Percentiles rank a stretch among this genome's conserved stretches.
phyloP scores from a whole-genome alignment of 2,329 filamentous ascomycete genomes.

The Fusarium oligoseptatum region DNA sequence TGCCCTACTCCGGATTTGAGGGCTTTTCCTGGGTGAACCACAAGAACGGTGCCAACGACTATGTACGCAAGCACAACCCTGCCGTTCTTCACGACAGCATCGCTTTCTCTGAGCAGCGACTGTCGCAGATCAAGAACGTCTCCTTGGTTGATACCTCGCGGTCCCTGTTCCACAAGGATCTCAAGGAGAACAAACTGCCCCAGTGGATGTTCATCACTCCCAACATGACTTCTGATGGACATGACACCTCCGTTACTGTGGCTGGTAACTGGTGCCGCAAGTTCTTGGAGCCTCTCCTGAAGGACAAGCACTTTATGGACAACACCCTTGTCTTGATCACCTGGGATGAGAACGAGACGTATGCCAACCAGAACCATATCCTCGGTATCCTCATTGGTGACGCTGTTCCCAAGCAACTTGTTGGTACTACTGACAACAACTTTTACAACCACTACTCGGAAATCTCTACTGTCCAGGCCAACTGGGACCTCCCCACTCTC shows the following conservation, averaged over 20 bases:
- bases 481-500: constrained; percentile 78
- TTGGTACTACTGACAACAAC: constrained; percentile 75
- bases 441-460: constrained; percentile 82
- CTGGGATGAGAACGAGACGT: constrained; percentile 84
- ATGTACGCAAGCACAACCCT: constrained; percentile 86
- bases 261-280: constrained; percentile 76
- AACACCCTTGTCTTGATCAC: constrained; percentile 82
- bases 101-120: constrained; percentile 68
- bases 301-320: constrained; percentile 78
- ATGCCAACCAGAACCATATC: constrained; percentile 75
- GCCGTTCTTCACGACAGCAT: constrained; percentile 76
- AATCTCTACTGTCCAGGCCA: constrained; percentile 75
- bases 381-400: constrained; percentile 80
- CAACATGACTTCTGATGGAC: constrained; percentile 82
- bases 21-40: constrained; percentile 74
- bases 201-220: constrained; percentile 81
- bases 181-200: constrained; percentile 72
- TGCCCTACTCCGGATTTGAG: constrained; percentile 81
- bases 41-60: constrained; percentile 76
- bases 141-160: constrained; percentile 56
- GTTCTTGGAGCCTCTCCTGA: constrained; percentile 79
- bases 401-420: constrained; percentile 73
- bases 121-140: constrained; percentile 81
- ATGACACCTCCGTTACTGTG: constrained; percentile 78
- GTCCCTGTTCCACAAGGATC: constrained; percentile 74